Evolutionary conservation across 805 yeast species (phyloP).

Genomic region (Ogataea thermomethanolica): DNA sequence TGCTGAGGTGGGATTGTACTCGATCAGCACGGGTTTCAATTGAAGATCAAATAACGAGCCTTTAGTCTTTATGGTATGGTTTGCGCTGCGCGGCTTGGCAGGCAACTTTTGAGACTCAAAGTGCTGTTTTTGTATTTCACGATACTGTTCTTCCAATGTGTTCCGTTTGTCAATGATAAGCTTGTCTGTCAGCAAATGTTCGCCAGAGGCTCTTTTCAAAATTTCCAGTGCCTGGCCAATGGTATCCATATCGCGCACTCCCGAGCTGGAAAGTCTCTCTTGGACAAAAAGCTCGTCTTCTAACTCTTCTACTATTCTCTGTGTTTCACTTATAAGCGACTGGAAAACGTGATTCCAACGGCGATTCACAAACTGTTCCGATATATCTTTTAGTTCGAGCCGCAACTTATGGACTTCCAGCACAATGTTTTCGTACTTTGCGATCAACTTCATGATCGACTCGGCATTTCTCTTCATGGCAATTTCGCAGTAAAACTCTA

Average conservation of each 20-base stretch:
- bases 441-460: slow-evolving; percentile 31
- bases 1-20: slow-evolving; percentile 28
- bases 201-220: slow-evolving; percentile 22
- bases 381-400: slow-evolving; percentile 39
- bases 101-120: background rate
- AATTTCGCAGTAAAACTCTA: slow-evolving; percentile 38
- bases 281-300: slow-evolving; percentile 15
- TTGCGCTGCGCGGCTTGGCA: background rate
- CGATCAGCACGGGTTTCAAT: slow-evolving; percentile 26
- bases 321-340: slow-evolving; percentile 42
- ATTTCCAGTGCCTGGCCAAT: slow-evolving; percentile 19
- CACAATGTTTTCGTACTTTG: slow-evolving; percentile 38
- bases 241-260: slow-evolving; percentile 2
- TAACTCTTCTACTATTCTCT: slow-evolving; percentile 25
- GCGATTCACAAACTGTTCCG: slow-evolving; percentile 44
- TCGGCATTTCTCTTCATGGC: slow-evolving; percentile 32
- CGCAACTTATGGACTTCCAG: slow-evolving; percentile 41
- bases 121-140: slow-evolving; percentile 4
- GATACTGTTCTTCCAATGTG: slow-evolving; percentile 5
- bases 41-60: slow-evolving; percentile 20
- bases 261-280: slow-evolving; percentile 5
- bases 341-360: slow-evolving; percentile 56
- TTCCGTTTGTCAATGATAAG: slow-evolving; percentile 4
- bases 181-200: slow-evolving; percentile 13
- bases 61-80: background rate